Evolutionary conservation across 2,329 filamentous ascomycete species (phyloP).

Genomic region (Calonectria hawksworthii): DNA sequence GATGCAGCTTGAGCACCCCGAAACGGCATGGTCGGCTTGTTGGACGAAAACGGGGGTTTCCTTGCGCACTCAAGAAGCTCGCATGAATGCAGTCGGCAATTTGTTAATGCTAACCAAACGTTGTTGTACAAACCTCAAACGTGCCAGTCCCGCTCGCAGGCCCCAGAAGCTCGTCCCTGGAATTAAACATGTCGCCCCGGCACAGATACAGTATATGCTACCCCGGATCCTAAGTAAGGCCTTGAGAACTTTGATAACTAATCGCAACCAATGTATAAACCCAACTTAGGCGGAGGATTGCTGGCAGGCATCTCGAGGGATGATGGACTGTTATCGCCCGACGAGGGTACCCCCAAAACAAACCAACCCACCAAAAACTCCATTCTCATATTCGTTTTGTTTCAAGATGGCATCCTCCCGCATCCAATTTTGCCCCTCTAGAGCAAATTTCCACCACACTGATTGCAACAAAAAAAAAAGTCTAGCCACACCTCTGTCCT

Average conservation of each 20-base stretch:
- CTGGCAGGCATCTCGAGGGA: neutral
- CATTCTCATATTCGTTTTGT: constrained; percentile 22
- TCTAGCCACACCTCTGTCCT: neutral
- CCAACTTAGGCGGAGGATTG: neutral
- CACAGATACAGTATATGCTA: constrained; percentile 1
- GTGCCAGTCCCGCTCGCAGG: neutral
- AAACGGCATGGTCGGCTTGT: constrained; percentile 24
- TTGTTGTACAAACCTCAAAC: constrained; percentile 21
- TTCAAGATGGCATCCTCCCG: constrained; percentile 20
- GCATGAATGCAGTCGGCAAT: constrained; percentile 19
- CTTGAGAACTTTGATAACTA: neutral
- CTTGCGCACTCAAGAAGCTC: neutral
- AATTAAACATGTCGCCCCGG: constrained; percentile 4
- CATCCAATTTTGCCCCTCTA: neutral
- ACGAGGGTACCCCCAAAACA: constrained; percentile 3
- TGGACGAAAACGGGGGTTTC: constrained; percentile 6
- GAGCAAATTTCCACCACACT: constrained; percentile 2
- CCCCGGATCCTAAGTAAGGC: neutral
- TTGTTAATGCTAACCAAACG: constrained; percentile 14
- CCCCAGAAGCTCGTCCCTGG: constrained; percentile 11
- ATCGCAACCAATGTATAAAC: neutral
- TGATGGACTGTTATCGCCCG: neutral
- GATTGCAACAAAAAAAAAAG: neutral
- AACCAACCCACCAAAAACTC: constrained; percentile 19
- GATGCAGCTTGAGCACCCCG: constrained; percentile 36